Evolutionary conservation across 2,329 filamentous ascomycete species (phyloP), one percentile per base, ranked within the genome.

Genomic region (Neophaeococcomyces mojaviensis): DNA sequence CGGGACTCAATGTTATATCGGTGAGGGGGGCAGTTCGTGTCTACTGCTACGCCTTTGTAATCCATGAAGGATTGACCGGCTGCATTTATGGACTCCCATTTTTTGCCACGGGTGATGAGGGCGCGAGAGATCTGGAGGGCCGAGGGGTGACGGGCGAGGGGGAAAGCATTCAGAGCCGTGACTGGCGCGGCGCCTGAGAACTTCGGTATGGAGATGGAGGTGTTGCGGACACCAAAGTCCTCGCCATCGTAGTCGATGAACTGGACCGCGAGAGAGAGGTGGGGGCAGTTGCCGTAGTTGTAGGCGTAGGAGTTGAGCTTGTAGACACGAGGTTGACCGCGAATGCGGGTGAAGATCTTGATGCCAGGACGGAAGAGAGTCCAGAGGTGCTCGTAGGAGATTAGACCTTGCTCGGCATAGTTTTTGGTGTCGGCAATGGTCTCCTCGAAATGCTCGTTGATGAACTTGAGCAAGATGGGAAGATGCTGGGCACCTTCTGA

Each of bases 221-320:
- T 78, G 39, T 72, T 79, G 12, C 85, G 86, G 57, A 84, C 82
- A 2, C 88, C 88, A 60, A 89, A 94, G 6, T 77, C 74, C 61
- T 94, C 94, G 48, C 88, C 89, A 56, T 95, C 87, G 51, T 88
- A 94, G 59, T 94, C 88, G 19, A 95, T 76, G 55, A 92, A 94
- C 54, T 90, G 84, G 12, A 94, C 73, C 53, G 73, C 77, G 64
- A 89, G 94, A 65, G 78, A 89, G 15, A 82, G 76, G 3, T 86
- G 86, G 52, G 80, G 81, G 59, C 85, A 74, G 56, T 88, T 79
- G 30, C 74, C 79, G 18, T 13, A 32, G 35, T 65, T 70, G 39
- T 86, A 81, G 54, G 86, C 86, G 57, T 81, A 81, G 7, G 15
- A 28, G 0, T 84, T 82, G 53, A 81, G 77, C 61, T 86, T 88